These are phyloP conservation scores for Trichosporon coremiiforme DNA, from an alignment of 1,284 basidiomycete species.

Conservation along the genomic window DNA sequence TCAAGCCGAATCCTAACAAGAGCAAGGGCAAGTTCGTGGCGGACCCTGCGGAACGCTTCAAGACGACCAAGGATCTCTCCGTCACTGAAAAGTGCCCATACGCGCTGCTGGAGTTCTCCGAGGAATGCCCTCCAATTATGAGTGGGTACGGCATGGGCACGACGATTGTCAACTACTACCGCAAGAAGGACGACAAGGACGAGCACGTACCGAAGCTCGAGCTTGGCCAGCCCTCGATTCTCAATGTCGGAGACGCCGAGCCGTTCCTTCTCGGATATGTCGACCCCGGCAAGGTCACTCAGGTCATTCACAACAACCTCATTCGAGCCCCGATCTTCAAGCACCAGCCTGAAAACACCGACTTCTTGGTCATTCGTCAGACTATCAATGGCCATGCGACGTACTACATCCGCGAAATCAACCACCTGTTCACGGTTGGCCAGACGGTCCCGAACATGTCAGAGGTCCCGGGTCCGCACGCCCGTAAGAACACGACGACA, in stretches of 20 bases:
- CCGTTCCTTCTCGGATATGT: constrained; percentile 91
- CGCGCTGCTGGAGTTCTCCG: constrained; percentile 90
- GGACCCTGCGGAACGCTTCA: constrained; percentile 75
- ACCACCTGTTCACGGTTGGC: constrained; percentile 89
- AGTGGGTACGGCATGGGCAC: constrained; percentile 98
- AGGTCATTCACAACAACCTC: constrained; percentile 93
- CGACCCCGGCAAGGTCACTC: constrained; percentile 88
- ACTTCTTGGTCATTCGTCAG: constrained; percentile 87
- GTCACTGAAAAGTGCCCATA: constrained; percentile 87
- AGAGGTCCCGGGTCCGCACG: constrained; percentile 95
- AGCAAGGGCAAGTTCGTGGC: constrained; percentile 82
- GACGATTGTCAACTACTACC: constrained; percentile 96
- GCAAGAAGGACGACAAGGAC: constrained; percentile 93
- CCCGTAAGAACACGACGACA: constrained; percentile 93
- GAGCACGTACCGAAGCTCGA: constrained; percentile 92
- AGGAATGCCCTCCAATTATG: constrained; percentile 94
- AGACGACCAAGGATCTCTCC: constrained; percentile 69
- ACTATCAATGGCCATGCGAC: constrained; percentile 85
- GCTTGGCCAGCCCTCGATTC: constrained; percentile 90
- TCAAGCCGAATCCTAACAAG: constrained; percentile 64
- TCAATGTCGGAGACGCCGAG: constrained; percentile 89
- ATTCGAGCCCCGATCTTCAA: constrained; percentile 91
- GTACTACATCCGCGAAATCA: constrained; percentile 91
- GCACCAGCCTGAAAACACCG: constrained; percentile 82
- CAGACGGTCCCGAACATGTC: constrained; percentile 85